Conservation (phyloP, 2,329 filamentous ascomycete genomes). For the Fusarium stilboides region DNA sequence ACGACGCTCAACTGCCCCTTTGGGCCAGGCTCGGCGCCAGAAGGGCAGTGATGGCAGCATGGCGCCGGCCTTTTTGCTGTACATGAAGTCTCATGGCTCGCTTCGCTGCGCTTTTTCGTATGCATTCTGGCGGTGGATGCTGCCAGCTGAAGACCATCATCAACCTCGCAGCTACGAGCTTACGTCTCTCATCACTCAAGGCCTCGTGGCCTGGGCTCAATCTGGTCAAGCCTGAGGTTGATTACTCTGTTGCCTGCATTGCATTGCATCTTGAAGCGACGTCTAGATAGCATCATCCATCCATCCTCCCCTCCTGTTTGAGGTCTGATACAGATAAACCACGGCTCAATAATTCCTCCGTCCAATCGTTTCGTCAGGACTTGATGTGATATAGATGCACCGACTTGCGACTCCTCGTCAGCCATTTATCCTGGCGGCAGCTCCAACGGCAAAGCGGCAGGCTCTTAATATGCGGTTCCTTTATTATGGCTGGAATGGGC, state of each 20-base stretch:
- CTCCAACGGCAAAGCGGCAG: slow-evolving; percentile 38
- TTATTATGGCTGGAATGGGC: slow-evolving; percentile 32
- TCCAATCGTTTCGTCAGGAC: slow-evolving; percentile 22
- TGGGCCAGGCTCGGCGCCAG: slow-evolving; percentile 38
- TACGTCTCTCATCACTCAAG: slow-evolving; percentile 40
- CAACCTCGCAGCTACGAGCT: slow-evolving; percentile 42
- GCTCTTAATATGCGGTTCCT: background rate
- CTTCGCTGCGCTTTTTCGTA: slow-evolving; percentile 35
- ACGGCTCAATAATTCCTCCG: slow-evolving; percentile 33
- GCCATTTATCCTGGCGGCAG: slow-evolving; percentile 20
- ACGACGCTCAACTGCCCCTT: slow-evolving; percentile 52
- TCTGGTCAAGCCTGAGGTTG: slow-evolving; percentile 47
- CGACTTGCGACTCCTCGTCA: slow-evolving; percentile 10
- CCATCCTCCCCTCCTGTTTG: slow-evolving; percentile 28
- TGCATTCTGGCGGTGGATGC: slow-evolving; percentile 26
- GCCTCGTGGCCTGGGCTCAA: slow-evolving; percentile 49
- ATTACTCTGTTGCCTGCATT: slow-evolving; percentile 38
- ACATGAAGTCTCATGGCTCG: slow-evolving; percentile 21
- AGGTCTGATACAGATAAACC: slow-evolving; percentile 29
- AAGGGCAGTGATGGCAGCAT: slow-evolving; percentile 43
- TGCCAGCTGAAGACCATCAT: slow-evolving; percentile 25
- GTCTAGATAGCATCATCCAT: slow-evolving; percentile 18
- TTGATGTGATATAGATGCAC: slow-evolving; percentile 19
- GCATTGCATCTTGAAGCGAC: slow-evolving; percentile 2
- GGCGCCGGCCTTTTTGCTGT: slow-evolving; percentile 11